phyloP scores from a whole-genome alignment of 2,329 filamentous ascomycete genomes.

The Rhynchosporium secalis region DNA sequence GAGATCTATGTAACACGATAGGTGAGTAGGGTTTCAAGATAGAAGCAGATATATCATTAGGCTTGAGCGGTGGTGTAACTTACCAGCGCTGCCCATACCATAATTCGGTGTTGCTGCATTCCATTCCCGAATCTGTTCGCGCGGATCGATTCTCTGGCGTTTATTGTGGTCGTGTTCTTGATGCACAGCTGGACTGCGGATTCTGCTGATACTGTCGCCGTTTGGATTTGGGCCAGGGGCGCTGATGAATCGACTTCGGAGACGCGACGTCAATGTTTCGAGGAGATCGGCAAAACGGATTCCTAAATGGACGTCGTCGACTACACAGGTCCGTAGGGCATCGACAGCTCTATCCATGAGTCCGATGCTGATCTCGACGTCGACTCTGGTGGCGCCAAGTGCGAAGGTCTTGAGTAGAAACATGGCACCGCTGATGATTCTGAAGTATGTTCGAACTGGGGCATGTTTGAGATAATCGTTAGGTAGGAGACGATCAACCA shows the following conservation, averaged over 20 bases:
- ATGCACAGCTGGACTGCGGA: slow-evolving; percentile 36
- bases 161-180: slow-evolving; percentile 40
- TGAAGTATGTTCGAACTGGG: slow-evolving; percentile 81
- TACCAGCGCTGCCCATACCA: slow-evolving; percentile 31
- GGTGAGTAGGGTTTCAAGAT: neutral
- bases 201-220: slow-evolving; percentile 23
- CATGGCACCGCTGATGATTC: slow-evolving; percentile 83
- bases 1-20: slow-evolving; percentile 29
- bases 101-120: slow-evolving; percentile 35
- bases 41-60: neutral
- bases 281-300: slow-evolving; percentile 80
- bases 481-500: slow-evolving; percentile 74
- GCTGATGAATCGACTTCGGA: slow-evolving; percentile 73
- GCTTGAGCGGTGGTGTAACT: slow-evolving; percentile 10
- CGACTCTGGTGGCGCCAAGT: slow-evolving; percentile 74
- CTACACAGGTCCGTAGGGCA: slow-evolving; percentile 73
- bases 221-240: slow-evolving; percentile 49
- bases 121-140: slow-evolving; percentile 36
- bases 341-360: slow-evolving; percentile 75
- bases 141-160: slow-evolving; percentile 32
- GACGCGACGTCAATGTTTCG: slow-evolving; percentile 72
- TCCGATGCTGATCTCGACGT: slow-evolving; percentile 72
- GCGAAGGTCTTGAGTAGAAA: slow-evolving; percentile 84
- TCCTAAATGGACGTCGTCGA: slow-evolving; percentile 84
- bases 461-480: slow-evolving; percentile 78